Evolutionary conservation across 441 rosid species (phyloP), one percentile per base, ranked within the genome.

Genomic region (Euphorbia celastroides): DNA sequence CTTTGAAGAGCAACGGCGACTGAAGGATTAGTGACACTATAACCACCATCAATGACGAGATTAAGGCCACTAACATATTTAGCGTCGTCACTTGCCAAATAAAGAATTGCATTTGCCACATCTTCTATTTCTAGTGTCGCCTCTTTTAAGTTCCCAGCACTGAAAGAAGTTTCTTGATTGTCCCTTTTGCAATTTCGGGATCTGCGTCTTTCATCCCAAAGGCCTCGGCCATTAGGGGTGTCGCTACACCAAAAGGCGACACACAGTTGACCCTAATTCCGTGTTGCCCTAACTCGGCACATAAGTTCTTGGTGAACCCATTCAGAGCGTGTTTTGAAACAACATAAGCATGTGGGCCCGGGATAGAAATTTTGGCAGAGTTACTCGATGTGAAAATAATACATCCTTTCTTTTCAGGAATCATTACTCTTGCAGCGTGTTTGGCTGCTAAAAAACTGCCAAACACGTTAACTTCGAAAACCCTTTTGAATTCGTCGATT

Each of bases 401-500:
- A 17, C 66, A 44, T 2, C 55, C 38, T 62, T 28, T 62, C 17
- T 44, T 44, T 17, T 19, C 16, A 2, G 44, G 62, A 58, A 58
- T 58, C 62, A 59, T 59, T 32, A 59, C 62, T 23, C 44, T 59
- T 10, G 66, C 66, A 0, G 66, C 66, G 20, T 27, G 38, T 62
- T 62, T 62, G 22, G 66, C 26, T 5, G 38, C 62, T 5, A 44
- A 44, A 13, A 25, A 44, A 12, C 34, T 12, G 5, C 65, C 66
- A 5, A 62, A 46, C 23, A 46, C 12, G 17, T 44, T 44, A 25
- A 62, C 20, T 17, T 62, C 52, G 9, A 62, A 46, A 16, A 27
- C 38, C 56, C 26, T 62, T 46, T 44, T 62, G 66, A 62, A 62
- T 5, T 62, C 56, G 1, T 62, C 66, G 6, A 8, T 17, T 10